phyloP scores from a whole-genome alignment of 108 stramenopile species.

The Nannochloropsis gaditana region DNA sequence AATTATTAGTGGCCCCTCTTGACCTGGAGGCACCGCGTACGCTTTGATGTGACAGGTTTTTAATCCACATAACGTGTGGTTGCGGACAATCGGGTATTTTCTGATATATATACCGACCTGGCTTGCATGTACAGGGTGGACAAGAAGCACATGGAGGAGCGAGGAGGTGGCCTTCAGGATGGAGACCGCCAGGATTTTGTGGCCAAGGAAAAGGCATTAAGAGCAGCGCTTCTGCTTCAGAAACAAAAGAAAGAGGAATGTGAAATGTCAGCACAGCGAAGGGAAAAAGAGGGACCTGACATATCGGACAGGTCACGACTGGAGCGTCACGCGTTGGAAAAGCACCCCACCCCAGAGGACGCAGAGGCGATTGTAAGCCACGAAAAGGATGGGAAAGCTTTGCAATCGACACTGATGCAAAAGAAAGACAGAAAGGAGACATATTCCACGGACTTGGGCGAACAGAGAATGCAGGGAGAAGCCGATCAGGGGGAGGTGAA shows the following conservation, averaged over 20 bases:
- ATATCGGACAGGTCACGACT: neutral
- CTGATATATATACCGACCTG: too few species aligned
- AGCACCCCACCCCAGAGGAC: neutral
- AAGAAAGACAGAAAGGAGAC: neutral
- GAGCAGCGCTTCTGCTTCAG: neutral
- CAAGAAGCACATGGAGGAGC: neutral
- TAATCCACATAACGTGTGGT: too few species aligned
- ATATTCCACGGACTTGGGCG: too few species aligned
- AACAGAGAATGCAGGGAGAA: neutral
- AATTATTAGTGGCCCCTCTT: too few species aligned
- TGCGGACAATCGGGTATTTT: too few species aligned
- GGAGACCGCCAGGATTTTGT: neutral
- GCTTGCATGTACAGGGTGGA: neutral
- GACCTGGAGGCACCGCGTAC: too few species aligned
- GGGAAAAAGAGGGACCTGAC: neutral
- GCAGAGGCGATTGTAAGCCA: neutral
- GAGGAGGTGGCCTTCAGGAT: neutral
- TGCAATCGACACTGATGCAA: neutral
- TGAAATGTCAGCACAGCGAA: neutral
- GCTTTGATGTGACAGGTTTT: too few species aligned
- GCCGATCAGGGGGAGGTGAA: neutral
- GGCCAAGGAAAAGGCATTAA: slow-evolving; percentile 11
- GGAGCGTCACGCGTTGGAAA: neutral
- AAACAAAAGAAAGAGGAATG: neutral
- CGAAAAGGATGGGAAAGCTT: neutral